Base-by-base conservation (phyloP, 2,329 filamentous ascomycete species). In the Cladosporium oxysporum region DNA sequence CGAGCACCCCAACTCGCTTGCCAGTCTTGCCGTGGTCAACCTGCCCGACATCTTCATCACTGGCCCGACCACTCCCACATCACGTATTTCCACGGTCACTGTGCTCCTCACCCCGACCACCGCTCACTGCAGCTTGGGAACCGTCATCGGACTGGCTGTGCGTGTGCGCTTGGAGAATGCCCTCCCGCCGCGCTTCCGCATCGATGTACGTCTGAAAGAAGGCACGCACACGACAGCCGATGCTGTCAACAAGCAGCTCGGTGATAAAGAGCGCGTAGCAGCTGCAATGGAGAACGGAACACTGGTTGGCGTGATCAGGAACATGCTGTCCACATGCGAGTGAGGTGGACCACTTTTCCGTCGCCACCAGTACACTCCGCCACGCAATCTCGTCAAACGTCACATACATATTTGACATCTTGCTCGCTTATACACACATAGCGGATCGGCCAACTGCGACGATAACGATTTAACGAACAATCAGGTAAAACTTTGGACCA, bases 91-190 rank as follows among this genome's bases (percentile, higher is more conserved):
- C 83, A 88, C 86, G 47, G 92, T 98, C 41, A 85, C 90, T 3
- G 92, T 99, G 52, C 87, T 96, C 74, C 90, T 99, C 71, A 99
- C 95, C 12, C 95, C 95, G 11, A 99, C 95, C 29, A 95, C 98
- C 75, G 96, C 94, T 18, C 95, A 98, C 79, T 99, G 95, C 82
- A 96, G 92, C 60, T 86, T 99, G 49, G 95, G 95, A 35, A 99
- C 95, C 0, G 93, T 99, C 67, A 97, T 99, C 73, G 95, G 95
- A 0, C 85, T 99, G 18, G 95, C 93, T 16, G 92, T 99, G 26
- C 88, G 95, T 53, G 93, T 97, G 50, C 88, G 95, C 28, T 85
- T 99, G 28, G 93, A 98, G 80, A 91, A 96, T 77, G 90, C 91
- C 12, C 83, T 99, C 66, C 95, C 95, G 3, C 91, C 95, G 37